Base-by-base conservation (phyloP, 2,329 filamentous ascomycete genomes). In the Epichloe baconii region DNA sequence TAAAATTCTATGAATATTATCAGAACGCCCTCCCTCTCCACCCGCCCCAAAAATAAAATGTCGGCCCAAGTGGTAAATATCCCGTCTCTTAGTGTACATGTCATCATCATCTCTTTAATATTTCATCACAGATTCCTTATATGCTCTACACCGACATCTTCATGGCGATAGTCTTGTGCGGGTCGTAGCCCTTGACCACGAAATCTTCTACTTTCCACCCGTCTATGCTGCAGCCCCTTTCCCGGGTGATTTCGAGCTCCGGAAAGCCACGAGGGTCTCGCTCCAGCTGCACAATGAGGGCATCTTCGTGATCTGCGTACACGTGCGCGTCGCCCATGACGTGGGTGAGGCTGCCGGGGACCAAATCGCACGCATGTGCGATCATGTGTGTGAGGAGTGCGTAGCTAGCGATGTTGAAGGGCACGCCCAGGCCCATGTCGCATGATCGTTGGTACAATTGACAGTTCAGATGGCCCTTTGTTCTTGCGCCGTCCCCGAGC, bases 281-380 rank as follows among this genome's bases (percentile, higher is more conserved):
- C 64, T 80, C 77, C 36, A 97, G 65, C 70, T 98, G 93, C 51
- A 80, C 77, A 62, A 85, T 78, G 52, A 98, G 72, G 12, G 93
- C 90, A 50, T 95, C 89, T 7, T 95, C 79, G 66, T 98, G 93
- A 66, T 98, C 91, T 7, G 85, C 70, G 68, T 98, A 98, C 1
- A 98, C 84, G 68, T 98, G 93, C n/a, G 91, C 88, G 67, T 98
- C 93, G 14, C 93, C 93, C 89, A 98, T 95, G 47, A 89, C 89
- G 68, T 97, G 93, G 40, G 89, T 93, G 55, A 98, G 76, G 48
- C 80, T 91, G 0, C 91, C 93, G 0, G 93, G 89, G 1, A 87
- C 78, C 50, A 98, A 69, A 58, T 90, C 84, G 62, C 86, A 89
- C 11, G 86, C 88, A 64, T 90, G 84, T 1, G 93, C 91, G 45